Percentiles rank a stretch among this genome's conserved stretches.
phyloP scores from a whole-genome alignment of 2,329 filamentous ascomycete species.

The Neofusicoccum kwambonambiense region DNA sequence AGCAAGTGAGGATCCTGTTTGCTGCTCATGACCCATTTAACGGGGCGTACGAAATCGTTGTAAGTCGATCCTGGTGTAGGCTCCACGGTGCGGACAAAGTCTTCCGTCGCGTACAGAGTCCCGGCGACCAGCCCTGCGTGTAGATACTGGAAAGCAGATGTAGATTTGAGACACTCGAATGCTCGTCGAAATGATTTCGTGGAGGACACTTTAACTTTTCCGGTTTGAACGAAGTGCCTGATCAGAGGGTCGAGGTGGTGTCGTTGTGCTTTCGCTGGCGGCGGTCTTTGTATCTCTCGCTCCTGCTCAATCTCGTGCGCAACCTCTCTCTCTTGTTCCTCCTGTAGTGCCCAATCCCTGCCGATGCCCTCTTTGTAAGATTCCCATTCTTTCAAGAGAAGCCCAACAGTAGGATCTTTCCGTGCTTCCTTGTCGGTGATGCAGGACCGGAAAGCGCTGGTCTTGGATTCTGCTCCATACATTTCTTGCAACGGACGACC shows the following conservation, averaged over 20 bases:
- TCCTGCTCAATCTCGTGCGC: slow-evolving; percentile 56
- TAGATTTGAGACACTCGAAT: neutral
- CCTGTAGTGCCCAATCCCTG: neutral
- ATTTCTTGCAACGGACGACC: slow-evolving; percentile 55
- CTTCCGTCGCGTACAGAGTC: slow-evolving; percentile 48
- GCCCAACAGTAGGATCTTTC: neutral
- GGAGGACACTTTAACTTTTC: neutral
- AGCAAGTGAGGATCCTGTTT: slow-evolving; percentile 26
- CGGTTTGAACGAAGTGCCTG: neutral
- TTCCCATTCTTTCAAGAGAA: neutral
- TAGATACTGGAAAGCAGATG: neutral
- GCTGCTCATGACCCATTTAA: slow-evolving; percentile 54
- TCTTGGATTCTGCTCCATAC: slow-evolving; percentile 41
- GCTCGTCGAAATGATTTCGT: neutral
- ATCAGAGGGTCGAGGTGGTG: neutral
- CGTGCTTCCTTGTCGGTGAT: neutral
- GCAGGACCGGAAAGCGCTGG: slow-evolving; percentile 12
- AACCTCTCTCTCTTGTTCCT: slow-evolving; percentile 55
- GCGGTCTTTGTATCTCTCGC: slow-evolving; percentile 50
- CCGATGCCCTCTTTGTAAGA: neutral
- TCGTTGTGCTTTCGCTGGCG: slow-evolving; percentile 35
- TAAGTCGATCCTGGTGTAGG: neutral
- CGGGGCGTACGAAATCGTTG: slow-evolving; percentile 36
- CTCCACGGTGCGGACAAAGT: slow-evolving; percentile 52
- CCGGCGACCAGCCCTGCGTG: slow-evolving; percentile 28